Evolutionary conservation across 352 stramenopile genomes (phyloP).

Genomic region (Poterioochromonas sp.): DNA sequence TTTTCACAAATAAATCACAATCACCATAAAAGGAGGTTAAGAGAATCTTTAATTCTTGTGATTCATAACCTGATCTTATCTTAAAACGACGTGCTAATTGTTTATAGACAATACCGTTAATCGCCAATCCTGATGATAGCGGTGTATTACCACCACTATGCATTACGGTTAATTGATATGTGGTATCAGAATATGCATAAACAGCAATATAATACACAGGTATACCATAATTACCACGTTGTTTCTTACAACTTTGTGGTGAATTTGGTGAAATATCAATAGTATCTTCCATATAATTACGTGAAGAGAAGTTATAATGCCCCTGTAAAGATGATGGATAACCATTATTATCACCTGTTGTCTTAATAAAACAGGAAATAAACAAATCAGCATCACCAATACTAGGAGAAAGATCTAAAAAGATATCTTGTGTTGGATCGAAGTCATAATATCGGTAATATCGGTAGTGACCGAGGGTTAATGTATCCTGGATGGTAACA

Average conservation of each 20-base stretch:
- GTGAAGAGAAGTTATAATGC: constrained; percentile 19
- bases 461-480: not conserved
- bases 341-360: constrained; percentile 11
- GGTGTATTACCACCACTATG: not conserved
- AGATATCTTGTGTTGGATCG: not conserved
- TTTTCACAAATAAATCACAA: constrained; percentile 11
- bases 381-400: constrained; percentile 26
- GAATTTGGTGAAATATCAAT: not conserved
- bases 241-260: not conserved
- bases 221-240: not conserved
- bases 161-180: not conserved
- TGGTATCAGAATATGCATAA: not conserved
- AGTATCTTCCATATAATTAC: constrained; percentile 4
- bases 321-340: not conserved
- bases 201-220: constrained; percentile 24
- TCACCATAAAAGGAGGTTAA: not conserved
- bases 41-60: not conserved
- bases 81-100: not conserved
- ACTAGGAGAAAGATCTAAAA: not conserved
- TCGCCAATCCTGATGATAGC: not conserved
- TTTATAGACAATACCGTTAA: not conserved
- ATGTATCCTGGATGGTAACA: not conserved
- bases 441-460: constrained; percentile 25
- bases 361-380: not conserved
- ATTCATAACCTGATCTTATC: not conserved